Evolutionary conservation across 768 basidiomycete genomes (phyloP), one percentile per base, ranked within the genome.

Genomic region (Cystofilobasidium bisporidii): DNA sequence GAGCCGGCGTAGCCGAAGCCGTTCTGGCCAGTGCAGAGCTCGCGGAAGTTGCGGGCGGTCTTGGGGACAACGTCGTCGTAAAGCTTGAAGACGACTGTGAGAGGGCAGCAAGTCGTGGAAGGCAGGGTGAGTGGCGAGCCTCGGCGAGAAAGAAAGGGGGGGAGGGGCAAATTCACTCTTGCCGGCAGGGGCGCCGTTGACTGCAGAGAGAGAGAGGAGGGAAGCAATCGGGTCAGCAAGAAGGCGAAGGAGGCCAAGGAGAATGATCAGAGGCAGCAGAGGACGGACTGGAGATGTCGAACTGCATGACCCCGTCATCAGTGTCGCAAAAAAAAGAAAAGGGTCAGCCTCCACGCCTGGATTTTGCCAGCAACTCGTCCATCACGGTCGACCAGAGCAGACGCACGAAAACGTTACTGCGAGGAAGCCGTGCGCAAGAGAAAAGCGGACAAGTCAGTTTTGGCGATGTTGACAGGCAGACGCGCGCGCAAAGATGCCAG

Each of bases 21-120:
- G 58, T 69, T 63, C 55, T 63, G 55, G 45, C 67, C 68, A 53
- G 68, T 69, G 63, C 68, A 69, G 57, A 69, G 68, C 63, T 68
- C 67, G 60, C 68, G 45, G 60, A 68, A 68, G 67, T 68, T 68
- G 62, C 67, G 60, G 41, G 67, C 67, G 17, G 48, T 62, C 60
- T 68, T 68, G 50, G 67, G 67, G 60, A 61, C 60, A 41, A 68
- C 67, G 41, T 68, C 67, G 32, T 65, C 64, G 64, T 65, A 65
- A 43, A 65, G 41, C 59, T 61, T 61, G 59, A 57, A 57, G 32
- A 40, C 59, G 56, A 65, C n/a, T n/a, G n/a, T n/a, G n/a, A n/a
- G n/a, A n/a, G n/a, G n/a, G n/a, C n/a, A n/a, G n/a, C n/a, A n/a
- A n/a, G n/a, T n/a, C n/a, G n/a, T n/a, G n/a, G n/a, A n/a, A n/a